phyloP scores from a whole-genome alignment of 805 yeast genomes.

The Blastobotrys muscicola region DNA sequence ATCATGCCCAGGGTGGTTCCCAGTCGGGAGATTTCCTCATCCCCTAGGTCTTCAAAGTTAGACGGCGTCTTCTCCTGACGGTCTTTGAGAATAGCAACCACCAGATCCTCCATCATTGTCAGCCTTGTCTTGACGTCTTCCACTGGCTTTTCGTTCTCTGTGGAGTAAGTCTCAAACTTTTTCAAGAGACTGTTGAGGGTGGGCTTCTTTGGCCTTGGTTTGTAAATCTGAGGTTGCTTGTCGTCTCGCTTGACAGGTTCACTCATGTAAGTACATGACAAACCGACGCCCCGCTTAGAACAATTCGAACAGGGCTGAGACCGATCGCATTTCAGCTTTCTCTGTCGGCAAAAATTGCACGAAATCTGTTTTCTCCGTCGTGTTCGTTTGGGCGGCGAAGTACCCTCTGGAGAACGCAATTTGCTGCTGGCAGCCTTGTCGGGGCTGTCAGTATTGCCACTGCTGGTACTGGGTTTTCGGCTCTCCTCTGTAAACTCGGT shows the following conservation, averaged over 20 bases:
- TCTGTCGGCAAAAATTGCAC: constrained; percentile 25
- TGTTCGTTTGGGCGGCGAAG: constrained; percentile 4
- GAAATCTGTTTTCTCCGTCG: constrained; percentile 26
- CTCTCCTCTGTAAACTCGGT: too few relatives aligned
- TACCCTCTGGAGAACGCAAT: background rate
- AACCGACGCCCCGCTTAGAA: constrained; percentile 16
- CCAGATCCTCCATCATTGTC: constrained; percentile 23
- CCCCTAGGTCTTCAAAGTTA: background rate
- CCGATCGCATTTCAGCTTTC: constrained; percentile 28
- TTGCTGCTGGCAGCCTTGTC: too few relatives aligned
- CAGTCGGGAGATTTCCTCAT: constrained; percentile 8
- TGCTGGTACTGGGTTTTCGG: too few relatives aligned
- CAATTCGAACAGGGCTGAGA: constrained; percentile 28
- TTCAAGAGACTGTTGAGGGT: too few relatives aligned
- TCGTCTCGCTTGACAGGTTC: too few relatives aligned
- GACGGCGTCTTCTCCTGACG: constrained; percentile 1
- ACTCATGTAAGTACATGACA: constrained; percentile 10
- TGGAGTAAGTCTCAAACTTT: too few relatives aligned
- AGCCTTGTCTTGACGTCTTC: constrained; percentile 21
- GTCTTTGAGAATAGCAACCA: constrained; percentile 17
- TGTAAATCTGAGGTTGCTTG: too few relatives aligned
- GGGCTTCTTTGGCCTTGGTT: too few relatives aligned
- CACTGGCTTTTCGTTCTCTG: background rate
- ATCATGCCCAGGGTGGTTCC: constrained; percentile 27
- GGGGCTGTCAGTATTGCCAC: too few relatives aligned